These are phyloP conservation scores for Oropetium thomaeum DNA, from an alignment of 176 grass and related monocot genomes.

Conservation along the genomic window DNA sequence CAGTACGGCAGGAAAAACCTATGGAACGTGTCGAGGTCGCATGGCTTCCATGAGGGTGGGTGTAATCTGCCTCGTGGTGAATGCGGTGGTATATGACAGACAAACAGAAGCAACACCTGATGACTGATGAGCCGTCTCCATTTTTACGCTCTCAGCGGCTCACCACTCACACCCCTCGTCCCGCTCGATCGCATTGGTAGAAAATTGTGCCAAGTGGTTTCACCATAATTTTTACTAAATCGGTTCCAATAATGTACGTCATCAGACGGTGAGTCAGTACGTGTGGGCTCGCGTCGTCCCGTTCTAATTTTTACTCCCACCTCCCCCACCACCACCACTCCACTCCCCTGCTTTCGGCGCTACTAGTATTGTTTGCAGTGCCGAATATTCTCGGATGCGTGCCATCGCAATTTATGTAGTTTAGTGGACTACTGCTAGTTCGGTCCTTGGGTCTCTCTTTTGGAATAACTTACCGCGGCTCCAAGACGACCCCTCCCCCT, in stretches of 20 bases:
- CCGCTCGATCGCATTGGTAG: conserved; percentile 2
- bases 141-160: background rate
- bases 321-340: background rate
- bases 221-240: background rate
- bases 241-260: too few relatives aligned
- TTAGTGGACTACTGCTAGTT: background rate
- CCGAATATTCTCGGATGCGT: conserved; percentile 3
- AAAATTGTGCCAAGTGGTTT: background rate
- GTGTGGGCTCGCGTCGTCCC: too few relatives aligned
- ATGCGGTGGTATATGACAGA: too few relatives aligned
- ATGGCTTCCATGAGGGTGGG: background rate
- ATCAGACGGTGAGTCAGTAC: too few relatives aligned
- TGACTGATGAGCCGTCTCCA: background rate
- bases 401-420: too few relatives aligned
- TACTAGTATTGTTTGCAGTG: background rate
- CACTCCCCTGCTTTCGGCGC: too few relatives aligned
- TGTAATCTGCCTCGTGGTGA: conserved; percentile 9
- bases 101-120: background rate
- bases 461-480: too few relatives aligned
- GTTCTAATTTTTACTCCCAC: too few relatives aligned
- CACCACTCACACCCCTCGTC: background rate
- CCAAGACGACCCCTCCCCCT: too few relatives aligned
- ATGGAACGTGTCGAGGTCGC: background rate
- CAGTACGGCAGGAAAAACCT: background rate
- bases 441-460: conserved; percentile 2